Base-by-base conservation (phyloP, 2,329 filamentous ascomycete species). In the Fusarium chuoi region DNA sequence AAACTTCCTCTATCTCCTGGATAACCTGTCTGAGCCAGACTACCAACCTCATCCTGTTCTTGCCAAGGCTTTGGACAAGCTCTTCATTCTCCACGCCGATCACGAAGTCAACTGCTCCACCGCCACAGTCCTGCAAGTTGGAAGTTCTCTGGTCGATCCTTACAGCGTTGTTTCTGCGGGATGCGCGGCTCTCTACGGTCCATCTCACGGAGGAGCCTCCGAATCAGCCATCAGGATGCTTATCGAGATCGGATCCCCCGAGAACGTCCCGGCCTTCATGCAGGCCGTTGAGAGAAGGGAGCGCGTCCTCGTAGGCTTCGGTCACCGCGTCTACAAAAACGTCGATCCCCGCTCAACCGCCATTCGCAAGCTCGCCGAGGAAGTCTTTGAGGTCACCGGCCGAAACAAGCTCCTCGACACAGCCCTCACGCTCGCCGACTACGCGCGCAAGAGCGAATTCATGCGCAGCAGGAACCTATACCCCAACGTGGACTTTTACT, bases 61-160 rank as follows among this genome's bases (percentile, higher is more conserved):
- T 13, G 86, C 85, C 55, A 84, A 83, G 71, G 84, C 84, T n/a
- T 80, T 90, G 22, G 86, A 89, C 60, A 83, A 84, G 11, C 83
- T 90, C 6, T 88, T 88, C 75, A 86, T 89, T 61, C 83, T 90
- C 30, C 87, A 89, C 70, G 86, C 87, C 5, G 89, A 90, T 73
- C 88, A 90, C 75, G 89, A 89, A 68, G 87, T 90, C 78, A 89
- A 89, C 72, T 86, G 87, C 75, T 87, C 87, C 5, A 89, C 88
- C 0, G 87, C 88, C 3, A 87, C 88, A 3, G 84, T 89, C 38
- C 80, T 90, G 22, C 87, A 89, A 64, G 87, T 89, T 26, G 87
- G 88, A 13, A 88, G 85, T 62, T 87, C 87, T 0, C 79, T 90
- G 17, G 85, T 89, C 0, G 89, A 90, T 74, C 88, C 88, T 0